Conservation (phyloP, 768 basidiomycete genomes). For the Podaxis rugospora region DNA sequence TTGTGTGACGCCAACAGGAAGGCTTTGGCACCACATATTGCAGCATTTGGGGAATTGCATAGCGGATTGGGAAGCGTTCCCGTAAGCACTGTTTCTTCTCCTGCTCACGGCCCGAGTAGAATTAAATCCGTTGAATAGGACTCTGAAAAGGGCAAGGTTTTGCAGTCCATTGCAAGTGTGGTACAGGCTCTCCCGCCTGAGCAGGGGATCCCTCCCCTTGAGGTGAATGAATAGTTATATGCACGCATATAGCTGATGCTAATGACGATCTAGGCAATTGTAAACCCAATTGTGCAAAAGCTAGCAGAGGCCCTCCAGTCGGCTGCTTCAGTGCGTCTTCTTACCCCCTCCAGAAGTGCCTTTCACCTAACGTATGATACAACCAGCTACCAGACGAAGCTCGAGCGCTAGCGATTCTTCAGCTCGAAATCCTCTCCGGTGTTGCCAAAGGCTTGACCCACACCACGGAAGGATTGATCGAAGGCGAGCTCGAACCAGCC, state of each 20-base stretch:
- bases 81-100: conserved; percentile 36
- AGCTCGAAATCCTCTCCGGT: conserved; percentile 79
- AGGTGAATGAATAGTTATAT: conserved; percentile 35
- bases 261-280: conserved; percentile 51
- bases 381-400: conserved; percentile 70
- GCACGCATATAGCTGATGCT: background rate
- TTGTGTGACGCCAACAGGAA: conserved; percentile 86
- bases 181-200: conserved; percentile 83
- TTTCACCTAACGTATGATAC: background rate
- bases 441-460: conserved; percentile 86
- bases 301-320: conserved; percentile 58
- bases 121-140: conserved; percentile 38
- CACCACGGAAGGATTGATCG: conserved; percentile 62
- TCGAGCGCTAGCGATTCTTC: conserved; percentile 56
- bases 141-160: conserved; percentile 83
- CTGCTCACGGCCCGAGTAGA: background rate
- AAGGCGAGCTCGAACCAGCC: conserved; percentile 48
- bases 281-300: conserved; percentile 69
- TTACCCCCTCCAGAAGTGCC: background rate
- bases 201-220: conserved; percentile 74
- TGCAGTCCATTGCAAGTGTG: conserved; percentile 91
- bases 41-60: conserved; percentile 81
- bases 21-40: conserved; percentile 80
- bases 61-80: conserved; percentile 70
- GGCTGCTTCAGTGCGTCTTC: conserved; percentile 42